Conservation (phyloP, 1,139 yeast genomes). For the Geotrichum candidum region DNA sequence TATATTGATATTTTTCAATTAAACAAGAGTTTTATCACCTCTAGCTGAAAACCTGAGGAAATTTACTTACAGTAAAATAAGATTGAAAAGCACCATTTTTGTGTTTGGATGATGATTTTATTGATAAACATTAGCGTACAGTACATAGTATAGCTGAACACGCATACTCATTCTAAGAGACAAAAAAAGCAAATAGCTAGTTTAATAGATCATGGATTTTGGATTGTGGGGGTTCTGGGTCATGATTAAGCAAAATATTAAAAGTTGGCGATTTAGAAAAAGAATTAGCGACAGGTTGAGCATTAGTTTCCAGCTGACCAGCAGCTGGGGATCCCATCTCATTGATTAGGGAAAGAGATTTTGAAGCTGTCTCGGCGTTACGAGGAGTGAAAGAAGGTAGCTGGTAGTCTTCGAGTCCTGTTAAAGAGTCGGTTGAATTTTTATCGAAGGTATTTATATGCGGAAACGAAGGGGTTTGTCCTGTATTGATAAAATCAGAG, state of each 20-base stretch:
- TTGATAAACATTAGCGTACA: too few species aligned
- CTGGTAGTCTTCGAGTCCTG: background rate
- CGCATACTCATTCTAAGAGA: too few species aligned
- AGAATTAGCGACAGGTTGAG: background rate
- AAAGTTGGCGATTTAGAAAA: background rate
- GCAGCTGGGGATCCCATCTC: background rate
- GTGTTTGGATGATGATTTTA: too few species aligned
- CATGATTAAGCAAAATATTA: conserved; percentile 3
- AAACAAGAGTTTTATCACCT: too few species aligned
- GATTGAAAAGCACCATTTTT: too few species aligned
- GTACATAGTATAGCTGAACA: too few species aligned
- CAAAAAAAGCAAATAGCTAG: background rate
- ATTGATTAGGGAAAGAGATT: background rate
- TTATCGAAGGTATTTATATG: background rate
- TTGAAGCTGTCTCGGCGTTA: background rate
- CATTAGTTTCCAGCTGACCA: background rate
- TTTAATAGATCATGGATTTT: background rate
- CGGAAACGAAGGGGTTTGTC: background rate
- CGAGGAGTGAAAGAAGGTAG: background rate
- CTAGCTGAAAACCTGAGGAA: too few species aligned
- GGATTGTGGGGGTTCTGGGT: conserved; percentile 4
- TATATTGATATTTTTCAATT: too few species aligned
- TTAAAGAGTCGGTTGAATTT: background rate
- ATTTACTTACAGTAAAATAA: too few species aligned
- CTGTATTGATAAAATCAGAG: background rate